Evolutionary conservation across 1,284 basidiomycete genomes (phyloP).

Genomic region (Melampsora americana): DNA sequence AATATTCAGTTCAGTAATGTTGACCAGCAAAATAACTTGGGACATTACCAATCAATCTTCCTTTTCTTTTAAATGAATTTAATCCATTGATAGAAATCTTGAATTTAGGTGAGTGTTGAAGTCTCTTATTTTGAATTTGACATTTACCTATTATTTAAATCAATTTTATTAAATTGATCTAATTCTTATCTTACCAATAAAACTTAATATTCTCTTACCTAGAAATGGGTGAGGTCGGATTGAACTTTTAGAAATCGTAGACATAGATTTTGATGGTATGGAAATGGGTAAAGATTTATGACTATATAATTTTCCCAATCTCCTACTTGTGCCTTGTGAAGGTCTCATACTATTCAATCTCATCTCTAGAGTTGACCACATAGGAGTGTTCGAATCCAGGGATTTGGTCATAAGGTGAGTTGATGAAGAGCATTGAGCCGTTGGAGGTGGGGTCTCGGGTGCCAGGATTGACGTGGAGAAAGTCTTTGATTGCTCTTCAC

Average conservation of each 20-base stretch:
- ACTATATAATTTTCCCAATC: neutral
- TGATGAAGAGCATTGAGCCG: too few relatives aligned
- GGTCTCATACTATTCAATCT: neutral
- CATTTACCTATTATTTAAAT: neutral
- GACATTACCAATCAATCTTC: neutral
- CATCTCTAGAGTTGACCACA: neutral
- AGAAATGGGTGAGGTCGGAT: neutral
- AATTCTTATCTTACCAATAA: neutral
- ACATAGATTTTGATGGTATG: neutral
- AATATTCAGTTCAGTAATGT: neutral
- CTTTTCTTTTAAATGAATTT: neutral
- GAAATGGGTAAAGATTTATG: neutral
- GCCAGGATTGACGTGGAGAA: too few relatives aligned
- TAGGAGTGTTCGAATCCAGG: neutral
- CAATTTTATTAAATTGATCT: neutral
- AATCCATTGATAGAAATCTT: neutral
- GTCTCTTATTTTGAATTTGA: neutral
- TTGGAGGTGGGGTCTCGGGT: too few relatives aligned
- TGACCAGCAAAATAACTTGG: conserved; percentile 8
- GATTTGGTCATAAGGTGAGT: too few relatives aligned
- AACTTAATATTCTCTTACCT: neutral
- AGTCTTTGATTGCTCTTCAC: too few relatives aligned
- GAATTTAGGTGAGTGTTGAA: neutral
- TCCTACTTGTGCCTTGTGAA: neutral
- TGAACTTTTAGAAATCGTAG: neutral